Percentiles rank a stretch among this genome's conserved stretches.
Conservation (phyloP, 164 flowering plant species). For the Berberis thunbergii region DNA sequence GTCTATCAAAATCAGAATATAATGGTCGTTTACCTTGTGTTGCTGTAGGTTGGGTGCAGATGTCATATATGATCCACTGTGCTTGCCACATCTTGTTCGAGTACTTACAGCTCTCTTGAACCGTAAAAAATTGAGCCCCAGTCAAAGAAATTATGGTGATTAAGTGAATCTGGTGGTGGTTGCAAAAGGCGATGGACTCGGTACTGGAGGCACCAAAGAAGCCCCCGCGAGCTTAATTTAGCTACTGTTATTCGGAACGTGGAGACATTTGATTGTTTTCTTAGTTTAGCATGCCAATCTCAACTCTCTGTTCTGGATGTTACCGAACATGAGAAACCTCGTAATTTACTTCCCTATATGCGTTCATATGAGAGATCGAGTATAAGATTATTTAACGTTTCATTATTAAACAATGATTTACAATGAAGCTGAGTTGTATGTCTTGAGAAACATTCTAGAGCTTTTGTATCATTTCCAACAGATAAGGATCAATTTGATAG, state of each 20-base stretch:
- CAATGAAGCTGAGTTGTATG: too few species aligned
- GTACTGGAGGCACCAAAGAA: slow-evolving; percentile 6
- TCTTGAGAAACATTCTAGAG: too few species aligned
- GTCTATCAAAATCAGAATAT: background rate
- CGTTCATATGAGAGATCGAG: slow-evolving; percentile 47
- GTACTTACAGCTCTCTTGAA: slow-evolving; percentile 44
- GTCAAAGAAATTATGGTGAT: background rate
- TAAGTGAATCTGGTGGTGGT: slow-evolving; percentile 1
- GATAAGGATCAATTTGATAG: too few species aligned
- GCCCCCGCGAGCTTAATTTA: slow-evolving; percentile 55
- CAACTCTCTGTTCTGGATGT: slow-evolving; percentile 48
- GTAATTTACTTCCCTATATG: slow-evolving; percentile 71
- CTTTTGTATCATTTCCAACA: too few species aligned
- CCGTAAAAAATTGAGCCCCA: slow-evolving; percentile 2
- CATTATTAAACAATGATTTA: slow-evolving; percentile 11
- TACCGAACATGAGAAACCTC: slow-evolving; percentile 34
- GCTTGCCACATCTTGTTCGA: slow-evolving; percentile 75
- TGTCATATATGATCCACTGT: slow-evolving; percentile 74
- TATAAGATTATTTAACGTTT: slow-evolving; percentile 34
- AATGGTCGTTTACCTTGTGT: slow-evolving; percentile 3
- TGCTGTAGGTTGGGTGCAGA: slow-evolving; percentile 85
- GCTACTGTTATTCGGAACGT: slow-evolving; percentile 77
- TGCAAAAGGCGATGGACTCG: slow-evolving; percentile 1
- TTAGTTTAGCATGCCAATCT: slow-evolving; percentile 38
- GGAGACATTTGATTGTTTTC: slow-evolving; percentile 64